Percentiles rank a stretch among this genome's conserved stretches.
phyloP scores from a whole-genome alignment of 495 filamentous ascomycete genomes.

The Hypoxylon fragiforme region DNA sequence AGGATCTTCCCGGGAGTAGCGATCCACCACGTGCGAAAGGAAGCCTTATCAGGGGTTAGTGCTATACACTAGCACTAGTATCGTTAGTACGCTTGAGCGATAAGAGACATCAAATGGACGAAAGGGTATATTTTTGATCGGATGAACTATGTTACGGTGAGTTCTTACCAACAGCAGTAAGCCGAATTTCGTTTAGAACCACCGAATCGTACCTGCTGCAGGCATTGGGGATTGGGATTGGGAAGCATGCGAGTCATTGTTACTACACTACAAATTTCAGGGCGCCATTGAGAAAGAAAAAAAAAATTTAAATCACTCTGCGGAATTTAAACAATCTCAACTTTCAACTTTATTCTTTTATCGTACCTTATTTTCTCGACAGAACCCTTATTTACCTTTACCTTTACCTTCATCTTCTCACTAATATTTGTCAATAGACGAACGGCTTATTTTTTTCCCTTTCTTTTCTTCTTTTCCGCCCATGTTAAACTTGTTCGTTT shows the following conservation, averaged over 20 bases:
- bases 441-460: neutral
- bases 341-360: neutral
- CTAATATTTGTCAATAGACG: no score
- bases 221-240: constrained; percentile 18
- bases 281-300: constrained; percentile 20
- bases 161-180: constrained; percentile 25
- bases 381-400: neutral
- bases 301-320: constrained; percentile 34
- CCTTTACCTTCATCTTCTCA: no score
- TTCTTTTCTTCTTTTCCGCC: neutral
- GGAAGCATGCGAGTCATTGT: constrained; percentile 26
- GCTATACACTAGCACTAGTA: neutral
- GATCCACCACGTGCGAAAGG: no score
- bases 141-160: constrained; percentile 23
- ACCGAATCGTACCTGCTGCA: no score
- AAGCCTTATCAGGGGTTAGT: neutral
- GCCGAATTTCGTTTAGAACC: constrained; percentile 13
- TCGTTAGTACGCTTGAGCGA: constrained; percentile 4
- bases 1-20: constrained; percentile 1
- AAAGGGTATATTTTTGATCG: neutral
- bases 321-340: constrained; percentile 14
- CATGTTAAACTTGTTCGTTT: constrained; percentile 7
- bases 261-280: constrained; percentile 16
- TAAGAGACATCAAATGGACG: constrained; percentile 14
- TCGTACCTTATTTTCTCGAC: neutral